These are phyloP conservation scores for Triangularia setosa DNA, from an alignment of 2,329 filamentous ascomycete species.

Conservation along the genomic window DNA sequence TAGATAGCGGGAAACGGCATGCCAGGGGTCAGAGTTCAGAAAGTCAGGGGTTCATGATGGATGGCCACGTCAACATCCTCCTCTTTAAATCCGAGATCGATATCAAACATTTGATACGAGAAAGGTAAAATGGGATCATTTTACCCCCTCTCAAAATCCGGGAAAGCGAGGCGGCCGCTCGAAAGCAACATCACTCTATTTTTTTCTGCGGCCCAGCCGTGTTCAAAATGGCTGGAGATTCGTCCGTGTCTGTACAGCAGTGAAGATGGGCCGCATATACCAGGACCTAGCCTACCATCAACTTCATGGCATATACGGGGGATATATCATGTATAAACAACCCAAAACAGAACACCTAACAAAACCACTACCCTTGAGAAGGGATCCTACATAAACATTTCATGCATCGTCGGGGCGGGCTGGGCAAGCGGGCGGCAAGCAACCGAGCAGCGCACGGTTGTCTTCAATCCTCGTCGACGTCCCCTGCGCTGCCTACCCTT, in stretches of 20 bases:
- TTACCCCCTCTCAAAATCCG: background rate
- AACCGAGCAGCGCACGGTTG: background rate
- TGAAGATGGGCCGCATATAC: background rate
- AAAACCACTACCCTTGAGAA: background rate
- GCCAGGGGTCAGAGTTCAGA: background rate
- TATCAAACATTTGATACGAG: background rate
- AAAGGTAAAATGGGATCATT: background rate
- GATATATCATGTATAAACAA: background rate
- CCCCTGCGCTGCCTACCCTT: too few relatives aligned
- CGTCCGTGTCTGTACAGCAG: background rate
- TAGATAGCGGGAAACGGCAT: background rate
- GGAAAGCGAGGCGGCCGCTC: background rate
- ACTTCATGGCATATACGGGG: background rate
- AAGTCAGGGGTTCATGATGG: background rate
- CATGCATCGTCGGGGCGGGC: background rate
- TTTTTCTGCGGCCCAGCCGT: background rate
- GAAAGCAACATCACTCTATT: background rate
- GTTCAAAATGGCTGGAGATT: too few relatives aligned
- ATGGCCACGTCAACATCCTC: background rate
- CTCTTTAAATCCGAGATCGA: background rate
- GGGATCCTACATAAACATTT: background rate
- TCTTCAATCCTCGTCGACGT: too few relatives aligned
- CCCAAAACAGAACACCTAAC: background rate
- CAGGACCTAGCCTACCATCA: background rate
- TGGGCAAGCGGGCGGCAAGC: background rate